These are phyloP conservation scores for Ceratobasidium sp. DNA, from an alignment of 1,284 basidiomycete species.

Conservation along the genomic window DNA sequence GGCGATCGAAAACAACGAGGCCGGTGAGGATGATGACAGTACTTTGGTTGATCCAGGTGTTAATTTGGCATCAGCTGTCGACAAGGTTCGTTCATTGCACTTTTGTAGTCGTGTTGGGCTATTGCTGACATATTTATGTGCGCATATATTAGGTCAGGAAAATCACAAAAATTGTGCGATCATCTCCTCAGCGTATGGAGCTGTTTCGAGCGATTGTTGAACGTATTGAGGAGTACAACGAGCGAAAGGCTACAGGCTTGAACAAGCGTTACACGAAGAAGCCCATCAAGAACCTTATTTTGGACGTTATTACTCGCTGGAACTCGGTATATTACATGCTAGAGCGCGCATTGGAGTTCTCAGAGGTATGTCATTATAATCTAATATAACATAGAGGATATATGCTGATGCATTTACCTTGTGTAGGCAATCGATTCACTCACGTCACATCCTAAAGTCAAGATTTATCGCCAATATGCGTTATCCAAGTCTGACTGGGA, in stretches of 20 bases:
- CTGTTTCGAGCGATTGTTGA: background rate
- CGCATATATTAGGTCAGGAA: no score
- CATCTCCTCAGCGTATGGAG: background rate
- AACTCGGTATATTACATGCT: slow-evolving; percentile 20
- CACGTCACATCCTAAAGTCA: background rate
- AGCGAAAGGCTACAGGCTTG: background rate
- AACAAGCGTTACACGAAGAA: background rate
- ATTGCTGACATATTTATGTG: no score
- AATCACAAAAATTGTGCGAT: no score
- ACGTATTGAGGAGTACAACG: background rate
- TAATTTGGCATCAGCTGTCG: no score
- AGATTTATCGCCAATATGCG: slow-evolving; percentile 1
- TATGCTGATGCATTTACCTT: background rate
- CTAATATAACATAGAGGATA: no score
- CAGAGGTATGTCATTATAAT: slow-evolving; percentile 7
- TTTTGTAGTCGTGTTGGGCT: no score
- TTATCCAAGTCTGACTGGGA: background rate
- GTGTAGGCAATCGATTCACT: slow-evolving; percentile 1
- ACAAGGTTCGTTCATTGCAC: no score
- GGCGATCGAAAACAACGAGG: no score
- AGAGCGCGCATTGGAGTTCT: slow-evolving; percentile 14
- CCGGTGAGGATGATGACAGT: no score
- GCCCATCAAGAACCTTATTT: slow-evolving; percentile 7
- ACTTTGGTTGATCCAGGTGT: no score
- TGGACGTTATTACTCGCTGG: slow-evolving; percentile 19